A percentile compares a stretch with the other conserved stretches of the same genome.
These are phyloP conservation scores for Neurospora sp. DNA, from an alignment of 495 filamentous ascomycete species.

Conservation along the genomic window DNA sequence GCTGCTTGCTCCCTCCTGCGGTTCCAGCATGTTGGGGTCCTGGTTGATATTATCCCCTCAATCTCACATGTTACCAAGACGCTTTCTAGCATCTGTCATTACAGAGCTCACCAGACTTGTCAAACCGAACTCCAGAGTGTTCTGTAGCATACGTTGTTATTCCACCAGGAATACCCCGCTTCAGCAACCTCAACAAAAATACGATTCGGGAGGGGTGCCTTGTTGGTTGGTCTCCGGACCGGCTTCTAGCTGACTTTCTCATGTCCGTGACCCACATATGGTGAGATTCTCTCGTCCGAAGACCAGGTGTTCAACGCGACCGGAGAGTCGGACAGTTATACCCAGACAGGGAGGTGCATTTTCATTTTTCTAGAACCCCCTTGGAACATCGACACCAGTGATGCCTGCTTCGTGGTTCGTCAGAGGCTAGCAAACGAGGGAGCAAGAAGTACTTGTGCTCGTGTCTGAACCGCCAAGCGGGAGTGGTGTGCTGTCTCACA, in stretches of 20 bases:
- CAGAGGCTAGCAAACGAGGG: neutral
- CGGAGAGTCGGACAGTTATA: neutral
- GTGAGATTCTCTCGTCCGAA: neutral
- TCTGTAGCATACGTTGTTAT: neutral
- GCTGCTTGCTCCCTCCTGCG: neutral
- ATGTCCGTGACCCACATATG: neutral
- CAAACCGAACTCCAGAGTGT: neutral
- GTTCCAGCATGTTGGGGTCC: neutral
- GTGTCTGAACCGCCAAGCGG: slow-evolving; percentile 3
- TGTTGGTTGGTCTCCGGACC: neutral
- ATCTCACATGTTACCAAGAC: neutral
- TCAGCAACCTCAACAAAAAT: neutral
- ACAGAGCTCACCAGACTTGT: neutral
- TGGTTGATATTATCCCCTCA: neutral
- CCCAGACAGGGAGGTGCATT: neutral
- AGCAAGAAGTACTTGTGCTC: slow-evolving; percentile 1
- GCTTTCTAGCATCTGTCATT: neutral
- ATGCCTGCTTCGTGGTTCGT: neutral
- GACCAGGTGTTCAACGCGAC: neutral
- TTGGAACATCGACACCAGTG: neutral
- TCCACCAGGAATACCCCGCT: neutral
- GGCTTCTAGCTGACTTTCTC: neutral
- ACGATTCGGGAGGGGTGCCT: neutral
- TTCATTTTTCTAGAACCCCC: neutral
- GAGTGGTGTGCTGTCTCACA: neutral